Evolutionary conservation across 345 rosid species (phyloP).

Genomic region (Gynandropsis gynandra): DNA sequence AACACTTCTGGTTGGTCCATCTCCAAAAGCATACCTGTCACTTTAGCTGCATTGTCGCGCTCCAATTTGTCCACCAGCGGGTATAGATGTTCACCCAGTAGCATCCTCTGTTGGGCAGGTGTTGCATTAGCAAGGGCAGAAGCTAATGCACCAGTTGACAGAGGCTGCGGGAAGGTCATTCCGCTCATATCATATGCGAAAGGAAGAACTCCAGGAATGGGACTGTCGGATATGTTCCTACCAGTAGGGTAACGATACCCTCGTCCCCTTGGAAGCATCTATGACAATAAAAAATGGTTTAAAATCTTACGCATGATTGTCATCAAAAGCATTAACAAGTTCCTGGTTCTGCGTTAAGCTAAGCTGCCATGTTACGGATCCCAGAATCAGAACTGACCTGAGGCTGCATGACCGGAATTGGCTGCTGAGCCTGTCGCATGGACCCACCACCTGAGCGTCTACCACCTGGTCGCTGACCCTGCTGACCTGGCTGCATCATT

Average conservation of each 20-base stretch:
- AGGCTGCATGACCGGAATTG: slow-evolving; percentile 73
- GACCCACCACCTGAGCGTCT: slow-evolving; percentile 63
- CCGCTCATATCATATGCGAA: slow-evolving; percentile 68
- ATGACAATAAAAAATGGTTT: slow-evolving; percentile 2
- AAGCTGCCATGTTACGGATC: neutral
- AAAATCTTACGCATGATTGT: neutral
- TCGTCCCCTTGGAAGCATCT: slow-evolving; percentile 92
- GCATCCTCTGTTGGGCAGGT: slow-evolving; percentile 72
- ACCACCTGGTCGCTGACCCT: slow-evolving; percentile 79
- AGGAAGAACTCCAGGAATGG: slow-evolving; percentile 70
- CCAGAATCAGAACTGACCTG: slow-evolving; percentile 39
- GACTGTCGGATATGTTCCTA: slow-evolving; percentile 66
- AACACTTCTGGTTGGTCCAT: slow-evolving; percentile 74
- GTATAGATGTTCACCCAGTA: slow-evolving; percentile 64
- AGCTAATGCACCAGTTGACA: slow-evolving; percentile 53
- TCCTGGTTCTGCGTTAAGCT: neutral
- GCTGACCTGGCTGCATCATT: slow-evolving; percentile 91
- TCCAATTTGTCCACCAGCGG: slow-evolving; percentile 69
- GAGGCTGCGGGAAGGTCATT: slow-evolving; percentile 50
- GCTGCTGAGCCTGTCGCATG: slow-evolving; percentile 69
- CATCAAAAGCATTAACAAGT: neutral
- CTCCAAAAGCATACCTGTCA: slow-evolving; percentile 76
- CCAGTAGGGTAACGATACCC: slow-evolving; percentile 74
- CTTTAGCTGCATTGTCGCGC: slow-evolving; percentile 67
- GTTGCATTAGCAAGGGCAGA: slow-evolving; percentile 60